Percentiles rank a stretch among this genome's conserved stretches.
phyloP scores from a whole-genome alignment of 176 grass and related monocot genomes.

The Aegilops speltoides region DNA sequence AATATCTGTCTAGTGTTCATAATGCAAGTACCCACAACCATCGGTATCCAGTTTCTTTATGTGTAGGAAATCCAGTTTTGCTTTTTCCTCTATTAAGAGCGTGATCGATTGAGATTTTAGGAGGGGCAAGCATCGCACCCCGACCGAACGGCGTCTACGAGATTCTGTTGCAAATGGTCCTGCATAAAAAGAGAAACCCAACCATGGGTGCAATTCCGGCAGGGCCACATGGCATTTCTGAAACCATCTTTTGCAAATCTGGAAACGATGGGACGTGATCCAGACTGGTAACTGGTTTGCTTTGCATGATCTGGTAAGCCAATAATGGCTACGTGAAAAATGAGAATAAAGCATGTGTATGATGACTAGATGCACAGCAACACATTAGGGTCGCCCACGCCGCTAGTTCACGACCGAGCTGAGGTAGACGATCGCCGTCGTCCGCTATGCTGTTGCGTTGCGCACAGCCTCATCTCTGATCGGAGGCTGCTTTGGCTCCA shows the following conservation, averaged over 20 bases:
- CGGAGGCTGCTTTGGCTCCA: background rate
- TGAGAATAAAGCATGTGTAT: conserved; percentile 19
- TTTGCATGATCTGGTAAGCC: conserved; percentile 11
- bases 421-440: background rate
- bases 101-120: background rate
- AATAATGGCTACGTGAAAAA: background rate
- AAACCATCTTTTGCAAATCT: too few species aligned
- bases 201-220: too few species aligned
- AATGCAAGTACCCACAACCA: background rate
- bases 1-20: background rate
- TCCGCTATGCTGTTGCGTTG: background rate
- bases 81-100: background rate
- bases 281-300: conserved; percentile 9
- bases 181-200: too few species aligned
- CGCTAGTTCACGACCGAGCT: too few species aligned
- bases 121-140: background rate
- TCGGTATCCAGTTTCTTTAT: background rate
- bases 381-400: too few species aligned
- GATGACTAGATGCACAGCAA: background rate
- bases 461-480: background rate
- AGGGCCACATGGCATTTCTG: too few species aligned
- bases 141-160: conserved; percentile 28
- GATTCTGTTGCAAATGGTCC: conserved; percentile 35
- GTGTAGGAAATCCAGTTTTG: background rate
- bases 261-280: too few species aligned